A percentile compares a stretch with the other conserved stretches of the same genome.
Conservation (phyloP, 1,139 yeast species). For the Geotrichum aggregatum region DNA sequence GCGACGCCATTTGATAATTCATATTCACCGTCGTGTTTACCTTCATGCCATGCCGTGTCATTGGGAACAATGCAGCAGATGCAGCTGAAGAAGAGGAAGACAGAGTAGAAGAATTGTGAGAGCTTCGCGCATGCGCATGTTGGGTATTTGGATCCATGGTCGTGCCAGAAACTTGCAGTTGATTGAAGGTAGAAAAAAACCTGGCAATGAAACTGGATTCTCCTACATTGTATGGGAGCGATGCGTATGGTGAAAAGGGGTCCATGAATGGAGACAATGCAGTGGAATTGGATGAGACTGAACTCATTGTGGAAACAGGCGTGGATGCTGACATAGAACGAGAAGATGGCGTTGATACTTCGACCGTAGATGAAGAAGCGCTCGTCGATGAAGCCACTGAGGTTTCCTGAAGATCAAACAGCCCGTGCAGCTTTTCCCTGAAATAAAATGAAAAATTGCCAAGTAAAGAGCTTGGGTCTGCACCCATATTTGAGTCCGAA, state of each 20-base stretch:
- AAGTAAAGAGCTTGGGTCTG: neutral
- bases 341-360: constrained; percentile 3
- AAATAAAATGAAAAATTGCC: constrained; percentile 10
- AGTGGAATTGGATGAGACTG: neutral
- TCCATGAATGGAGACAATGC: neutral
- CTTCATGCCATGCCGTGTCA: no score
- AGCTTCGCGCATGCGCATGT: no score
- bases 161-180: neutral
- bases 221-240: neutral
- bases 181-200: neutral
- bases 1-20: no score
- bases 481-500: neutral
- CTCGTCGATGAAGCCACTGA: neutral
- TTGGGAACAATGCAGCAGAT: no score
- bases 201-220: constrained; percentile 7
- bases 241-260: no score
- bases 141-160: no score
- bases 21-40: no score
- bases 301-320: constrained; percentile 1
- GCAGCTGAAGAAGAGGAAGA: no score
- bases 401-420: constrained; percentile 5
- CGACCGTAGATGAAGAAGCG: no score
- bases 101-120: no score
- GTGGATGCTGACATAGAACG: neutral
- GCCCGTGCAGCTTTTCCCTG: constrained; percentile 6